Evolutionary conservation across 2,329 filamentous ascomycete genomes (phyloP).

Genomic region (Clarireedia paspali): DNA sequence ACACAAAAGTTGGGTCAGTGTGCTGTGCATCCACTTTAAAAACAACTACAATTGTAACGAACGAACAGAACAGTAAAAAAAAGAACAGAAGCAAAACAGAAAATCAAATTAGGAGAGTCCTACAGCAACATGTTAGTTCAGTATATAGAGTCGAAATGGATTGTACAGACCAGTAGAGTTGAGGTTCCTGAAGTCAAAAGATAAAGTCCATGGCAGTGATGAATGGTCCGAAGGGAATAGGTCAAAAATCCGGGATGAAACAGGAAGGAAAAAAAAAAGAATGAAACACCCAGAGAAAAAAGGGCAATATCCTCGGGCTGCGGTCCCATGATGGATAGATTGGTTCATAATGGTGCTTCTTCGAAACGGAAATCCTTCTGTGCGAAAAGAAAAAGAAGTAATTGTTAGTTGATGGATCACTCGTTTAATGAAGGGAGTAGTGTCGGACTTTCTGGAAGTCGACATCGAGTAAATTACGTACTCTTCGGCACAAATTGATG

Average conservation of each 20-base stretch:
- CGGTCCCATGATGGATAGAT: neutral
- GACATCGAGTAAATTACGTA: constrained; percentile 28
- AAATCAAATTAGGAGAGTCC: constrained; percentile 14
- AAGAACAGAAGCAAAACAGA: constrained; percentile 13
- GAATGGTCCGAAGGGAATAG: neutral
- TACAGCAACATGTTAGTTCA: constrained; percentile 16
- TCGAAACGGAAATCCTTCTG: constrained; percentile 15
- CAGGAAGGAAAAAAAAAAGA: constrained; percentile 5
- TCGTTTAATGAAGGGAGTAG: constrained; percentile 16
- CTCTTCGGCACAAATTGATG: constrained; percentile 26
- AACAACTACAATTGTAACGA: constrained; percentile 13
- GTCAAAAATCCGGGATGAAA: constrained; percentile 1
- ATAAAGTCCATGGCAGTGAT: neutral
- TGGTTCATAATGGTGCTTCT: neutral
- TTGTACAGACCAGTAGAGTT: constrained; percentile 18
- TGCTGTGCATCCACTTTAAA: constrained; percentile 24
- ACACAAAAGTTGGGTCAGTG: constrained; percentile 28
- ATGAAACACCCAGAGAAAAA: neutral
- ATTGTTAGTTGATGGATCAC: constrained; percentile 25
- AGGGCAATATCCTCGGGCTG: neutral
- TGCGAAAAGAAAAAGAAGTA: constrained; percentile 16
- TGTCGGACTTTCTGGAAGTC: constrained; percentile 19
- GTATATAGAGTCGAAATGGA: neutral
- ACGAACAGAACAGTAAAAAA: constrained; percentile 1
- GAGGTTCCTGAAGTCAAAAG: neutral